Evolutionary conservation across 73 alveolate species (phyloP).

Genomic region (Stentor roeselii): DNA sequence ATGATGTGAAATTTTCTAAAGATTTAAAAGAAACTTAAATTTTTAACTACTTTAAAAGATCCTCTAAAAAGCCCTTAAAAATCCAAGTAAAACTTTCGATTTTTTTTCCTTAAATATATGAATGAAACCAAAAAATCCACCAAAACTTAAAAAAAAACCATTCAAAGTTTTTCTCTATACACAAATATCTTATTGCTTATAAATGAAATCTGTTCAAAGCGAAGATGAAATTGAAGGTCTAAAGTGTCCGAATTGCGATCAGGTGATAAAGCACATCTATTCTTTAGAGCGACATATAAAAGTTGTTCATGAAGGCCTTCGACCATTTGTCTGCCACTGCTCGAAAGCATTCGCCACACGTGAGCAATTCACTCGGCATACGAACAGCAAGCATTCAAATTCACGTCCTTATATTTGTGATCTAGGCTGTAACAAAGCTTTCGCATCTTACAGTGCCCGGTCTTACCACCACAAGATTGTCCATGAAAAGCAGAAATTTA

Average conservation of each 20-base stretch:
- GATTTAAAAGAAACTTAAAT: not conserved
- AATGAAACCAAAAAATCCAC: not conserved
- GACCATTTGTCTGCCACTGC: slow-evolving; percentile 14
- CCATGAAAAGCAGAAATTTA: slow-evolving; percentile 6
- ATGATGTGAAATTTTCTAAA: not conserved
- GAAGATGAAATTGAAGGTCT: not conserved
- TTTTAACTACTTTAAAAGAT: too few relatives aligned
- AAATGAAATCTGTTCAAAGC: not conserved
- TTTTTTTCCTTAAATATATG: too few relatives aligned
- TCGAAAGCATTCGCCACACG: slow-evolving; percentile 14
- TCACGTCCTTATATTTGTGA: slow-evolving; percentile 12
- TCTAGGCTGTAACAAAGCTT: slow-evolving; percentile 7
- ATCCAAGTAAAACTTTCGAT: not conserved
- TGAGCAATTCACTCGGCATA: slow-evolving; percentile 24
- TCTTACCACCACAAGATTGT: slow-evolving; percentile 16
- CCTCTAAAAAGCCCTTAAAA: not conserved
- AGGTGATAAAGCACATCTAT: not conserved
- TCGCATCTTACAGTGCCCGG: slow-evolving; percentile 27
- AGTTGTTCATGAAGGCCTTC: slow-evolving; percentile 17
- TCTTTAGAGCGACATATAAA: slow-evolving; percentile 23
- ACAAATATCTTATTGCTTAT: too few relatives aligned
- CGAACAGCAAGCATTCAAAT: slow-evolving; percentile 2
- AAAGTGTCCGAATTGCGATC: not conserved
- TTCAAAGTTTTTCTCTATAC: not conserved
- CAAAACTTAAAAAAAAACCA: not conserved